phyloP scores from a whole-genome alignment of 2,329 filamentous ascomycete genomes.

The Trichoderma atroviride region DNA sequence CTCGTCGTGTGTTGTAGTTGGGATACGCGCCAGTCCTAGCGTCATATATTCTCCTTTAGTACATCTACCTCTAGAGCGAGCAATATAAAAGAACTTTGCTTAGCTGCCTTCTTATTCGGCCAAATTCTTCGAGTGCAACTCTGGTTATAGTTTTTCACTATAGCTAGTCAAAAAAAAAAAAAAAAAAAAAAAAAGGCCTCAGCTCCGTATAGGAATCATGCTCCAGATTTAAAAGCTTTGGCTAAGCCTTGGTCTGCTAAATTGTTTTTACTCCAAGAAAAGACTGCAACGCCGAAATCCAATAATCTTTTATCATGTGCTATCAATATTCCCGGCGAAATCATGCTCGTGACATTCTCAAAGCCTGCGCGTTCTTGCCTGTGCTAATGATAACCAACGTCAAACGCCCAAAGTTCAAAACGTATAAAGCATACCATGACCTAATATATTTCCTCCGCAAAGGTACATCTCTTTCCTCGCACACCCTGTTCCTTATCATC shows the following conservation, averaged over 20 bases:
- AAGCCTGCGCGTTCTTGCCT: neutral
- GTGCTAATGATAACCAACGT: neutral
- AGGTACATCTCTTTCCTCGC: neutral
- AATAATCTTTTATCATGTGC: neutral
- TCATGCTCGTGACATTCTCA: neutral
- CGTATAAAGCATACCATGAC: neutral
- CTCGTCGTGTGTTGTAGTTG: neutral
- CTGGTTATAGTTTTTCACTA: neutral
- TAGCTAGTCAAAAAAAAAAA: neutral
- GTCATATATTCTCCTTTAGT: neutral
- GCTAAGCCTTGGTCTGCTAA: neutral
- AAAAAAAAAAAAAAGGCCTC: too few relatives aligned
- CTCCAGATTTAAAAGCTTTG: neutral
- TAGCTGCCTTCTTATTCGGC: neutral
- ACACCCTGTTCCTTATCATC: neutral
- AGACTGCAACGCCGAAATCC: neutral
- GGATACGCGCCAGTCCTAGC: neutral
- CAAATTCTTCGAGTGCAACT: neutral
- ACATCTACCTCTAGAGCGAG: neutral
- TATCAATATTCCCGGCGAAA: neutral
- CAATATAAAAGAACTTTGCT: neutral
- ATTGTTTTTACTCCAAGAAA: neutral
- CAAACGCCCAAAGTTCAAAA: neutral
- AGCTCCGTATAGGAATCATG: neutral
- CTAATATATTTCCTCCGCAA: neutral